Evolutionary conservation across 768 basidiomycete genomes (phyloP), one percentile per base, ranked within the genome.

Genomic region (Mycena galericulata): DNA sequence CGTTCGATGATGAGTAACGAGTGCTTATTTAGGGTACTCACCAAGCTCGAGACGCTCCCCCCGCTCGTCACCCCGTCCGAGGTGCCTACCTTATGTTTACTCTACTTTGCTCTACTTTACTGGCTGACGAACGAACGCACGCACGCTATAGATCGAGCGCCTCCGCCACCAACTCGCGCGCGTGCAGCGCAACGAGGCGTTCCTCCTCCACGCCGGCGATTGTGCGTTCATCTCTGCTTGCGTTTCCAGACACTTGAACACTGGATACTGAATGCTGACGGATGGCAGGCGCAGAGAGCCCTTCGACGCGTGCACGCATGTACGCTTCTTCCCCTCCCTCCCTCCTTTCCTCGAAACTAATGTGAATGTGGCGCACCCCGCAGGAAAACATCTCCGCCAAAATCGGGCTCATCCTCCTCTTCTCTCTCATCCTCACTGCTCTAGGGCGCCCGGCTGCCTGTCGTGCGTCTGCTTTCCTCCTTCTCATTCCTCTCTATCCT

Each of bases 191-290:
- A 94, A 95, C 69, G 89, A 97, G 74, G 96, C 95, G 0, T 99
- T 99, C 80, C 85, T 99, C 40, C 86, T 99, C 3, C 98, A 99
- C 69, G 98, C 98, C 0, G 98, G 98, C 2, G 98, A 99, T 75
- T 99, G 98, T 74, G 0, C 45, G 66, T 55, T 32, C 20, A 27
- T 8, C 14, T 27, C 18, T 29, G 29, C 40, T 56, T 22, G 2
- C 11, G 51, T 30, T n/a, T 1, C n/a, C n/a, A n/a, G n/a, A n/a
- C n/a, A n/a, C n/a, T n/a, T n/a, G n/a, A n/a, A n/a, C n/a, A n/a
- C n/a, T n/a, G n/a, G n/a, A n/a, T n/a, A n/a, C n/a, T n/a, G n/a
- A n/a, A n/a, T 49, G 36, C 61, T 57, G 20, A 62, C 34, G n/a
- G 34, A n/a, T 45, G 26, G 11, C 54, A 71, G 70, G 70, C 54